Conservation (phyloP, 495 filamentous ascomycete genomes). For the Penicillium arizonense region DNA sequence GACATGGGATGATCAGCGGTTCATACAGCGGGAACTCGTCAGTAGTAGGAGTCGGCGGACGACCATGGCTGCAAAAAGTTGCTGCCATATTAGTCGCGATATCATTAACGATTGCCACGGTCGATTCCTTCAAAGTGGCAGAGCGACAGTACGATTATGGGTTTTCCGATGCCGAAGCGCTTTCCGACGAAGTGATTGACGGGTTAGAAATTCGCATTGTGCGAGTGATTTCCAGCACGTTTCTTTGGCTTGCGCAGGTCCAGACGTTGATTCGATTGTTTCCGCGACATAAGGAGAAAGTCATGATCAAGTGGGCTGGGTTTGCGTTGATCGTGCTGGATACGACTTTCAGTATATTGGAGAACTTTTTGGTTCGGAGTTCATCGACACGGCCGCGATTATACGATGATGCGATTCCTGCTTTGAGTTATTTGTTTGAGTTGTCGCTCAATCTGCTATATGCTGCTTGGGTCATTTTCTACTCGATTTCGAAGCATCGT, state of each 20-base stretch:
- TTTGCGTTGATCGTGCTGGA: constrained; percentile 91
- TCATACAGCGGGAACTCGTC: constrained; percentile 64
- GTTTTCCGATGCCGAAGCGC: constrained; percentile 65
- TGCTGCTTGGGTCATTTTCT: constrained; percentile 94
- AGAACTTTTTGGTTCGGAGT: constrained; percentile 72
- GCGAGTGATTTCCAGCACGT: constrained; percentile 87
- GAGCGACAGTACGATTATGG: constrained; percentile 72
- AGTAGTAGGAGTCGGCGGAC: constrained; percentile 80
- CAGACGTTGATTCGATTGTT: constrained; percentile 95
- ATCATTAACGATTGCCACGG: constrained; percentile 88
- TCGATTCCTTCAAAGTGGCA: constrained; percentile 82
- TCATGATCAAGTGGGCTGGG: constrained; percentile 97
- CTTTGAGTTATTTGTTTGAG: constrained; percentile 90
- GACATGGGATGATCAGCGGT: constrained; percentile 81
- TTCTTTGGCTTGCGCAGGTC: constrained; percentile 95
- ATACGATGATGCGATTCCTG: constrained; percentile 87
- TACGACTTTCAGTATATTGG: constrained; percentile 81
- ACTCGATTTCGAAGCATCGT: constrained; percentile 84
- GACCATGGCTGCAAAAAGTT: constrained; percentile 95
- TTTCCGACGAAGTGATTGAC: constrained; percentile 73
- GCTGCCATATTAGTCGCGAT: constrained; percentile 87
- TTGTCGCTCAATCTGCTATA: constrained; percentile 86
- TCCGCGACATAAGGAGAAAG: constrained; percentile 93
- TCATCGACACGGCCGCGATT: constrained; percentile 60
- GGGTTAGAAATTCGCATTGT: constrained; percentile 84